Evolutionary conservation across 1,284 basidiomycete genomes (phyloP), one percentile per base, ranked within the genome.

Genomic region (Apiotrichum veenhuisii): DNA sequence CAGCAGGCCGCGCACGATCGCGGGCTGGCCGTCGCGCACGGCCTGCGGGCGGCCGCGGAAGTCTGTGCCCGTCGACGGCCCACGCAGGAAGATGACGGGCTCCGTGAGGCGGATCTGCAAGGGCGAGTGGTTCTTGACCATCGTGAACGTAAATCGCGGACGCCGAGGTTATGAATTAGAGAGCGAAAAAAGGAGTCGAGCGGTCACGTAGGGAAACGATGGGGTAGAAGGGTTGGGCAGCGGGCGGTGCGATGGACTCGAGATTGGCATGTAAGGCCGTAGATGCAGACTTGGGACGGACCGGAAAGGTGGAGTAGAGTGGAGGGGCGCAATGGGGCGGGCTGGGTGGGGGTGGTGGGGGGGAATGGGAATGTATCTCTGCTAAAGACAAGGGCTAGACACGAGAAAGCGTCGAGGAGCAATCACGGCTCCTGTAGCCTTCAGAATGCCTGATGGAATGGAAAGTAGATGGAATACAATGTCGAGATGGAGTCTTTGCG

Each of bases 1-100:
- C 57, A 98, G 81, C 14, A 97, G 79, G n/a, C 93, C 95, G 40
- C 95, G 83, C 33, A 98, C 80, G 74, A 94, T 82, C 9, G 91
- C 87, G 2, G 89, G 86, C 7, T 84, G 82, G 1, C 81, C 79
- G 63, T 82, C 81, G 22, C 80, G 71, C n/a, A 71, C 72, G 11
- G 77, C 71, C 17, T 74, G 70, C 14, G 73, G 71, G 25, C 78
- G 68, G 40, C 82, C 81, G 53, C 85, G 77, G 42, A 75, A 76
- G 51, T 78, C 73, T 40, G 73, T 57, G 15, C 76, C 73, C 1
- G 75, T 76, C 15, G 75, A 73, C 15, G 71, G 65, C 30, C 79
- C 79, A 54, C 85, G 83, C 34, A 94, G 82, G 71, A 90, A 89
- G 64, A 92, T 85, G 59, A 89, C 87, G 9, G 88, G 85, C 74